Evolutionary conservation across 257 asterid genomes (phyloP).

Genomic region (Plantago ovata): DNA sequence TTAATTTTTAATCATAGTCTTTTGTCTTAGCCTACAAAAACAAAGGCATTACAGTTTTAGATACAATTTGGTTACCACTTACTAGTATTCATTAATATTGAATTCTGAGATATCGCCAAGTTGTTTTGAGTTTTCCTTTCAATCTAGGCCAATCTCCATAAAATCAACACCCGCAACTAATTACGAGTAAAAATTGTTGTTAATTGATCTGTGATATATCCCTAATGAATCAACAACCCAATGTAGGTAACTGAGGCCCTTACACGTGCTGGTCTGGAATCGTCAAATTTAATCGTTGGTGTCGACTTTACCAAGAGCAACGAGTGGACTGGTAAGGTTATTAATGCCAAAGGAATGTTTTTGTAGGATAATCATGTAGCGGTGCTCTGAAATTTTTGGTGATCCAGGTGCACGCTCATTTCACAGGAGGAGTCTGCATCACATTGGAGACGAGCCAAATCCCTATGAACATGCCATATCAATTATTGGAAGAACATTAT

Average conservation of each 20-base stretch:
- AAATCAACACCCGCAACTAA: too few relatives aligned
- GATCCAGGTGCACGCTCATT: constrained; percentile 78
- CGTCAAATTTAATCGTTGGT: constrained; percentile 91
- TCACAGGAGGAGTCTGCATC: constrained; percentile 80
- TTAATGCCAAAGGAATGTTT: constrained; percentile 16
- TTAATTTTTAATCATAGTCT: too few relatives aligned
- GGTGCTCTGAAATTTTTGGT: constrained; percentile 9
- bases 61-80: too few relatives aligned
- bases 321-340: constrained; percentile 82
- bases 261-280: constrained; percentile 90
- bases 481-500: constrained; percentile 83
- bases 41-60: too few relatives aligned
- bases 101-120: too few relatives aligned
- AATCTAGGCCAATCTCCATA: too few relatives aligned
- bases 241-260: constrained; percentile 88
- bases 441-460: constrained; percentile 68
- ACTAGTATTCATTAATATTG: too few relatives aligned
- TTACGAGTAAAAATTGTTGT: too few relatives aligned
- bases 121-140: too few relatives aligned
- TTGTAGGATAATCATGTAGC: constrained; percentile 6
- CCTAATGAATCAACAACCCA: too few relatives aligned
- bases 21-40: too few relatives aligned
- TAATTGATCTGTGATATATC: too few relatives aligned
- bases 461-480: constrained; percentile 97
- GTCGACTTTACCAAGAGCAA: constrained; percentile 98